These are phyloP conservation scores for Francoa sonchifolia DNA, from an alignment of 441 rosid species.

Conservation along the genomic window DNA sequence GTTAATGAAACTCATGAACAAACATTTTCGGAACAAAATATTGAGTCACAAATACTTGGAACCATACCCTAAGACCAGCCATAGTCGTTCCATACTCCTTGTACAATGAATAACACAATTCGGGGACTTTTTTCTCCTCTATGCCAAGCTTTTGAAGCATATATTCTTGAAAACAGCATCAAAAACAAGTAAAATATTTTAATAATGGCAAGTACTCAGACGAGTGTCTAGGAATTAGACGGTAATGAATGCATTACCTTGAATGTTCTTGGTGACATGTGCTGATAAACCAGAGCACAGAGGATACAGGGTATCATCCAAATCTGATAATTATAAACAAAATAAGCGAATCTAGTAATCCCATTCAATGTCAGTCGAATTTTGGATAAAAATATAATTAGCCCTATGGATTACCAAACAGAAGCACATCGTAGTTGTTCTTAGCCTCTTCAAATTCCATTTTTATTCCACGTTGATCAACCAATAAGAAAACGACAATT, in stretches of 20 bases:
- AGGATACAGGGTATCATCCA: slow-evolving; percentile 87
- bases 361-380: too few relatives aligned
- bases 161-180: slow-evolving; percentile 24
- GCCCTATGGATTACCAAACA: slow-evolving; percentile 74
- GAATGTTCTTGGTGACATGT: slow-evolving; percentile 46
- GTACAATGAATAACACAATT: slow-evolving; percentile 53
- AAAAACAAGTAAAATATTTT: slow-evolving; percentile 1
- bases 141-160: slow-evolving; percentile 57
- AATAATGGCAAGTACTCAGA: not conserved
- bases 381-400: too few relatives aligned
- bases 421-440: slow-evolving; percentile 66
- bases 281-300: slow-evolving; percentile 55
- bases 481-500: too few relatives aligned
- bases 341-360: too few relatives aligned
- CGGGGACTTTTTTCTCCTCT: slow-evolving; percentile 38
- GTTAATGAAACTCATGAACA: too few relatives aligned
- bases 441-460: too few relatives aligned
- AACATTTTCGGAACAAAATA: not conserved
- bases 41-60: not conserved
- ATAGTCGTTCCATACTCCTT: slow-evolving; percentile 69
- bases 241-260: slow-evolving; percentile 23
- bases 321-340: slow-evolving; percentile 30
- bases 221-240: not conserved
- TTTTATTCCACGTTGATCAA: too few relatives aligned
- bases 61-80: slow-evolving; percentile 77